These are phyloP conservation scores for Coemansia asiatica DNA, from an alignment of 192 early-diverging fungal genomes.

Conservation along the genomic window DNA sequence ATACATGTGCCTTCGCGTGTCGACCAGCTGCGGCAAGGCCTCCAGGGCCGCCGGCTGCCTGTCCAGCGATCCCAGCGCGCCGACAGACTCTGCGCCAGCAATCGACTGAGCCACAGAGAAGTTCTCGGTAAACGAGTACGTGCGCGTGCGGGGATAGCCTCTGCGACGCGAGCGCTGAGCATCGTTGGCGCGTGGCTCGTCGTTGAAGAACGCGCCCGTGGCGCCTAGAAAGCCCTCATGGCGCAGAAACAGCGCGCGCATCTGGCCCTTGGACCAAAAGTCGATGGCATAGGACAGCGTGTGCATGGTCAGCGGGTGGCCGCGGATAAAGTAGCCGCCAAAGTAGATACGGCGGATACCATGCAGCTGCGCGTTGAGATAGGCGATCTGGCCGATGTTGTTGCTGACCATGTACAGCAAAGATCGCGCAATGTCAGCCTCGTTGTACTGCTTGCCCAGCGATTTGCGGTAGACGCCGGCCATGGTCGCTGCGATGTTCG, in stretches of 20 bases:
- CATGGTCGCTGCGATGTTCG: conserved; percentile 93
- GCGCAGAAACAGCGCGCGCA: conserved; percentile 90
- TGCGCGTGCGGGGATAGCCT: conserved; percentile 3
- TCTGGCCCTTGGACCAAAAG: conserved; percentile 96
- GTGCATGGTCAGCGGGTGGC: conserved; percentile 97
- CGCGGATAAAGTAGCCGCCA: conserved; percentile 96
- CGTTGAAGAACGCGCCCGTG: conserved; percentile 69
- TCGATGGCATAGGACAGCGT: conserved; percentile 95
- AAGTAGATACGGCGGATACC: conserved; percentile 91
- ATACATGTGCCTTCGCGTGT: conserved; percentile 49
- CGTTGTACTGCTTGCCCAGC: conserved; percentile 64
- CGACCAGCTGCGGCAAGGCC: conserved; percentile 63
- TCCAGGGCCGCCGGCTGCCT: conserved; percentile 54
- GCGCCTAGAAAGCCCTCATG: conserved; percentile 98
- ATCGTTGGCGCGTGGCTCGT: conserved; percentile 2
- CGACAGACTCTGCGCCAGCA: conserved; percentile 48
- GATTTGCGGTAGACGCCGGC: conserved; percentile 93
- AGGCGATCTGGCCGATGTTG: conserved; percentile 99
- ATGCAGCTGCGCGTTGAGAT: conserved; percentile 92
- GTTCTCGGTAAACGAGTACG: conserved; percentile 81
- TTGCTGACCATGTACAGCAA: conserved; percentile 96
- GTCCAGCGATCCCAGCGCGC: conserved; percentile 71
- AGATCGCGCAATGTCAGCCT: conserved; percentile 83
- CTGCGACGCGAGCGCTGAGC: conserved; percentile 4
- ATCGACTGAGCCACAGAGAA: conserved; percentile 66